Base-by-base conservation (phyloP, 129 eudicot species). In the Flaveria bidentis region DNA sequence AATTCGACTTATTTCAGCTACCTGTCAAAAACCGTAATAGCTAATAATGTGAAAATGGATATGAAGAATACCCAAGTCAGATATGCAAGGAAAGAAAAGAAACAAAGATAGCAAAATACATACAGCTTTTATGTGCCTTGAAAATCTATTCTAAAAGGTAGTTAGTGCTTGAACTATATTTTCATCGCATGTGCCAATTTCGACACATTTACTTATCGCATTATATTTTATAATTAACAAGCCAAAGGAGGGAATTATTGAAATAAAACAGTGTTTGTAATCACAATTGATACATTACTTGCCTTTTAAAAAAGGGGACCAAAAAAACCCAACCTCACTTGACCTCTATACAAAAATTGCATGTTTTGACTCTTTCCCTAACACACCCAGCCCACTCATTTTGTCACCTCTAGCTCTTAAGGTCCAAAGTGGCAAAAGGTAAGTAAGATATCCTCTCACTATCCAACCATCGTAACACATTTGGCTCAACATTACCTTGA, bases 1-100 rank as follows among this genome's bases (percentile, higher is more conserved):
- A 16, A 93, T 87, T 55, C 98, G 95, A 79, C 96, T 90, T 71
- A 93, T 82, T 86, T 93, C 98, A 80, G 98, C 98, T 20, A 93
- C 95, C 98, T 93, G 88, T 72, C 68, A 68, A 39, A 69, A 67
- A 72, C 2, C 9, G 23, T 17, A 25, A 25, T 52, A 2, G 9
- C 41, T 26, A 79, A 52, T 26, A 20, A 65, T 76, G 39, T 69
- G 11, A 76, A 49, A 2, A 61, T 33, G 41, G 8, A 36, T 36
- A 36, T 36, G 41, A 36, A 36, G 41, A 36, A 36, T 30, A 65
- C 49, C 4, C 14, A 17, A 11, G 23, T 47, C 49, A 64, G 61
- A 60, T 60, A 15, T 57, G 15, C 41, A 0, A 10, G 42, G 7
- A 45, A 61, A 17, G 5, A 58, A 49, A 47, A 30, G 63, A 63